Percentiles rank a stretch among this genome's conserved stretches.
These are phyloP conservation scores for Colletotrichum sp. DNA, from an alignment of 2,329 filamentous ascomycete genomes.

Conservation along the genomic window DNA sequence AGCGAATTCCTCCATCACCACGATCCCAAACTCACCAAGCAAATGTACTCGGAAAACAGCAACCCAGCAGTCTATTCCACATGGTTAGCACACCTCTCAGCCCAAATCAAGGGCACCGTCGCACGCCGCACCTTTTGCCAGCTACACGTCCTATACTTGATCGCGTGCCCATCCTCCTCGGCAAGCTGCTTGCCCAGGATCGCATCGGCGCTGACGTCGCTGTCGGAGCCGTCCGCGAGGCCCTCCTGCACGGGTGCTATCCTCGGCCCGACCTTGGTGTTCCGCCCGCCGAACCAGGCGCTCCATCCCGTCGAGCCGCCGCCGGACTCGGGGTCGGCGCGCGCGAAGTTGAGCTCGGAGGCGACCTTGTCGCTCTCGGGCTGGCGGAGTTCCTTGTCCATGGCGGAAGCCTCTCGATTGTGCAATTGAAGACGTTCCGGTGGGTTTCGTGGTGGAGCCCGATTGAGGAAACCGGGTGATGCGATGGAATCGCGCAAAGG, in stretches of 20 bases:
- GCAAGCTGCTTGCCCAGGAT: constrained; percentile 73
- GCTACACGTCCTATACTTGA: constrained; percentile 91
- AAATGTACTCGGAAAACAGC: constrained; percentile 92
- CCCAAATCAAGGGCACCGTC: no score
- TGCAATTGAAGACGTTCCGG: neutral
- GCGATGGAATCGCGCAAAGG: neutral
- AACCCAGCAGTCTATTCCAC: constrained; percentile 72
- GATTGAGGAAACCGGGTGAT: neutral
- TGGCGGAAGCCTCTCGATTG: neutral
- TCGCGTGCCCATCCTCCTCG: constrained; percentile 76
- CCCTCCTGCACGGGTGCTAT: constrained; percentile 52
- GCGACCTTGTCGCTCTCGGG: neutral
- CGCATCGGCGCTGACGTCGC: constrained; percentile 50
- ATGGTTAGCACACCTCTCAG: rapidly evolving
- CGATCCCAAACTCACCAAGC: constrained; percentile 11
- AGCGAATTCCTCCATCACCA: rapidly evolving
- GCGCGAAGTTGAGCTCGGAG: neutral
- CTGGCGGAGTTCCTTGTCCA: constrained; percentile 4
- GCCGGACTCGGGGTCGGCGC: constrained; percentile 2
- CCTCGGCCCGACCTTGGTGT: constrained; percentile 53
- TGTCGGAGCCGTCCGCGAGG: constrained; percentile 38
- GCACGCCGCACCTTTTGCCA: constrained; percentile 71
- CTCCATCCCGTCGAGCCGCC: constrained; percentile 17
- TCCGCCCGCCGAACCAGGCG: constrained; percentile 39
- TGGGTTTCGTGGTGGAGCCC: neutral